Percentiles rank a stretch among this genome's conserved stretches.
Conservation (phyloP, 352 stramenopile species). For the Pythium guiyangense region DNA sequence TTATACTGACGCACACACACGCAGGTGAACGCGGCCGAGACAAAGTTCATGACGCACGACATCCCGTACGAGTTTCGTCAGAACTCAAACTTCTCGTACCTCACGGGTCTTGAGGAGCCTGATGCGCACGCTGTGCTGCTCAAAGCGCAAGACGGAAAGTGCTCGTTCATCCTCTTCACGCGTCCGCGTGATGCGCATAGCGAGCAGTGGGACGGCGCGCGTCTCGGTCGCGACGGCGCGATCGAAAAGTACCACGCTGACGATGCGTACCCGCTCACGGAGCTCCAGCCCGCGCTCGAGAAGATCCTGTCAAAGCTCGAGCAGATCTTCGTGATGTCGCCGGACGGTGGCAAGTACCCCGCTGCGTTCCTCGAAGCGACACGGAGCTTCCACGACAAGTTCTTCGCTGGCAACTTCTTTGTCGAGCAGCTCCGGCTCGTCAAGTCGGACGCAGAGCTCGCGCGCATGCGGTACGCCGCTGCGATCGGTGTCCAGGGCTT, state of each 20-base stretch:
- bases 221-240: constrained; percentile 56
- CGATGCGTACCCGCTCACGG: constrained; percentile 58
- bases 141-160: constrained; percentile 49
- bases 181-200: constrained; percentile 66
- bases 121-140: constrained; percentile 72
- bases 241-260: constrained; percentile 59
- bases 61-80: constrained; percentile 87
- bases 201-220: constrained; percentile 80
- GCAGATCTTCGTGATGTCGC: constrained; percentile 66
- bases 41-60: constrained; percentile 86
- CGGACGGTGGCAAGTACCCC: constrained; percentile 52
- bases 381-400: constrained; percentile 57
- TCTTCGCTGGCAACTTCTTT: constrained; percentile 67
- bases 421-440: constrained; percentile 69
- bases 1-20: no score
- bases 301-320: constrained; percentile 58
- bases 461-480: constrained; percentile 69
- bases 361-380: constrained; percentile 55
- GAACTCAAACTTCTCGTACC: constrained; percentile 83
- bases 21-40: constrained; percentile 56
- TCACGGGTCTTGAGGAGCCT: constrained; percentile 77
- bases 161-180: constrained; percentile 72
- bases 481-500: constrained; percentile 68
- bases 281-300: constrained; percentile 42
- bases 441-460: constrained; percentile 71